Percentiles rank a stretch among this genome's conserved stretches.
phyloP scores from a whole-genome alignment of 1,139 yeast genomes.

The Groenewaldozyma sp. region DNA sequence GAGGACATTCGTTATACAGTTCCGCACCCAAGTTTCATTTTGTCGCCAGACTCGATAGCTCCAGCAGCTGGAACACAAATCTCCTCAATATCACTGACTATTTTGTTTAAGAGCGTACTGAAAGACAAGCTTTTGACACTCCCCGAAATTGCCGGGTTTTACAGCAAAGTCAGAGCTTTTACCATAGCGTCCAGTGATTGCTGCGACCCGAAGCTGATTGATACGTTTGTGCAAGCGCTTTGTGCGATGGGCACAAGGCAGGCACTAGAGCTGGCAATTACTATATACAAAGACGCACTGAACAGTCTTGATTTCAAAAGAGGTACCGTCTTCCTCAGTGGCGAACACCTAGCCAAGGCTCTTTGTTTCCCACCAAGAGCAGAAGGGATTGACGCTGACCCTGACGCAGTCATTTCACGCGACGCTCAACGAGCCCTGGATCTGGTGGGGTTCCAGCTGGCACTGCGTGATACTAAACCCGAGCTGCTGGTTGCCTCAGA shows the following conservation, averaged over 20 bases:
- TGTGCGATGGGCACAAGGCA: conserved; percentile 12
- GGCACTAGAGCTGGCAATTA: conserved; percentile 17
- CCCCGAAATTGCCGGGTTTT: background rate
- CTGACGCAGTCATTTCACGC: background rate
- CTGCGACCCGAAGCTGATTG: conserved; percentile 15
- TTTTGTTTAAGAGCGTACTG: conserved; percentile 9
- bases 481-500: background rate
- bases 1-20: background rate
- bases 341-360: background rate
- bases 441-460: background rate
- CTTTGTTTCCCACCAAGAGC: conserved; percentile 1
- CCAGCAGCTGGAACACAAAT: background rate
- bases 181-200: background rate
- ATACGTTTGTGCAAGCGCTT: conserved; percentile 20
- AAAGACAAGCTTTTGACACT: background rate
- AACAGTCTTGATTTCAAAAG: conserved; percentile 6
- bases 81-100: conserved; percentile 1
- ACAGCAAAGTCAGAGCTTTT: background rate
- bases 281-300: conserved; percentile 17
- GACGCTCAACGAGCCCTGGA: background rate
- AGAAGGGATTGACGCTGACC: background rate
- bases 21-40: conserved; percentile 4
- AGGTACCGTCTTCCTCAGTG: background rate
- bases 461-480: background rate
- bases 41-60: background rate